Conservation (phyloP, 164 flowering plant species). For the Sedum album region DNA sequence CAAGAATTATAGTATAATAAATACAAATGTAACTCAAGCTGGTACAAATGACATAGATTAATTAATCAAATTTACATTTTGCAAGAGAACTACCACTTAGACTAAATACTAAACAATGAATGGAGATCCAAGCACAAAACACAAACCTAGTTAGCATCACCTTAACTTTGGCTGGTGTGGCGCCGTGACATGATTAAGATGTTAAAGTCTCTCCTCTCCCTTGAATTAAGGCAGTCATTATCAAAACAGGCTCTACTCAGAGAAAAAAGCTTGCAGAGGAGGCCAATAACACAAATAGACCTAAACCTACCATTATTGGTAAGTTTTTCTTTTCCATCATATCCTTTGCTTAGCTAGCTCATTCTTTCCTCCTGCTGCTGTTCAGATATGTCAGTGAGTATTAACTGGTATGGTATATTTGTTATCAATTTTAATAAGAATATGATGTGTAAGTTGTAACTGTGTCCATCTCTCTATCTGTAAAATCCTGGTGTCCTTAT, state of each 20-base stretch:
- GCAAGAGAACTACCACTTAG: background rate
- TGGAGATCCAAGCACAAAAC: background rate
- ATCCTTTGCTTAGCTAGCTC: background rate
- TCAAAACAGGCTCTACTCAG: background rate
- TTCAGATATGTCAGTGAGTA: background rate
- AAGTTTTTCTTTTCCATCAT: background rate
- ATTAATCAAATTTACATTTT: no score
- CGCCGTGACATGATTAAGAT: background rate
- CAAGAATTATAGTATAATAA: no score
- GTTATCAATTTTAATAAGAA: background rate
- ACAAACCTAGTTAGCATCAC: background rate
- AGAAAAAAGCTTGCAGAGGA: background rate
- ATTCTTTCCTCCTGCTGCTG: background rate
- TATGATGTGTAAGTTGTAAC: background rate
- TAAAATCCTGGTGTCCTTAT: background rate
- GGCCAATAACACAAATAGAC: constrained; percentile 1
- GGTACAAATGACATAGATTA: background rate
- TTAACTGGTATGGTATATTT: background rate
- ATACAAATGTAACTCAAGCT: background rate
- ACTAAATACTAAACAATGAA: background rate
- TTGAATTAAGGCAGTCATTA: background rate
- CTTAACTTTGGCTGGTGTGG: background rate
- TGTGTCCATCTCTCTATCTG: background rate
- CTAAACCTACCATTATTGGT: background rate
- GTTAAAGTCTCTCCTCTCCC: background rate